A percentile compares a stretch with the other conserved stretches of the same genome.
Evolutionary conservation across 345 rosid genomes (phyloP).

Genomic region (Hibiscus syriacus): DNA sequence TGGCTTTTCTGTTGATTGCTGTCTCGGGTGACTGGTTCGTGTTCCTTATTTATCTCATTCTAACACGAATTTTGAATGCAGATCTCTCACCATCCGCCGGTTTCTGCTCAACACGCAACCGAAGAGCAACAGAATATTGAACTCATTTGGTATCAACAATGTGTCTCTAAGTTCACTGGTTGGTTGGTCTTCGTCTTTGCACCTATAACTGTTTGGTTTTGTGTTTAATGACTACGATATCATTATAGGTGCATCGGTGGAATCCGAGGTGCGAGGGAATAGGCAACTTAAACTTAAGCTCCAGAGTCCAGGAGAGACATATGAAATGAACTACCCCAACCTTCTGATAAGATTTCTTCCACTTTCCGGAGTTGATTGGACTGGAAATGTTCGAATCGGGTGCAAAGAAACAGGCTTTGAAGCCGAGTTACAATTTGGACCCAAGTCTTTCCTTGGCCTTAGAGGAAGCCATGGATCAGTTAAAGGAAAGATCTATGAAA

Average conservation of each 20-base stretch:
- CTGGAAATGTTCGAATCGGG: constrained; percentile 44
- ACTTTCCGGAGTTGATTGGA: constrained; percentile 51
- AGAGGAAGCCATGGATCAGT: constrained; percentile 37
- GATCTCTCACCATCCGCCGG: constrained; percentile 95
- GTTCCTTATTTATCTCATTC: no score
- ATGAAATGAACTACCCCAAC: constrained; percentile 72
- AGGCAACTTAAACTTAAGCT: constrained; percentile 63
- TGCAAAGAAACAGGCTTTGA: constrained; percentile 59
- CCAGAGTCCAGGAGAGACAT: constrained; percentile 45
- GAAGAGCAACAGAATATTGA: constrained; percentile 53
- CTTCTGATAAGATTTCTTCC: constrained; percentile 60
- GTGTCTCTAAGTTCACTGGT: constrained; percentile 63
- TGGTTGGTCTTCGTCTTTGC: not conserved
- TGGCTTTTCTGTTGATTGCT: no score
- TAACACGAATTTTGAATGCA: constrained; percentile 24
- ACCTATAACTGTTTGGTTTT: not conserved
- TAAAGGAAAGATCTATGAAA: constrained; percentile 55
- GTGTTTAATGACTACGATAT: not conserved
- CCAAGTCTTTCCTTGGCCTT: constrained; percentile 33
- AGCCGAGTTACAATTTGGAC: constrained; percentile 45
- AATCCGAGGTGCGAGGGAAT: constrained; percentile 58
- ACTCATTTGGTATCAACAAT: constrained; percentile 60
- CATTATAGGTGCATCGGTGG: constrained; percentile 52
- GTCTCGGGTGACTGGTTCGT: no score
- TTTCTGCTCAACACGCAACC: constrained; percentile 75